Evolutionary conservation across 2,329 filamentous ascomycete genomes (phyloP).

Genomic region (Aspergillus fischeri): DNA sequence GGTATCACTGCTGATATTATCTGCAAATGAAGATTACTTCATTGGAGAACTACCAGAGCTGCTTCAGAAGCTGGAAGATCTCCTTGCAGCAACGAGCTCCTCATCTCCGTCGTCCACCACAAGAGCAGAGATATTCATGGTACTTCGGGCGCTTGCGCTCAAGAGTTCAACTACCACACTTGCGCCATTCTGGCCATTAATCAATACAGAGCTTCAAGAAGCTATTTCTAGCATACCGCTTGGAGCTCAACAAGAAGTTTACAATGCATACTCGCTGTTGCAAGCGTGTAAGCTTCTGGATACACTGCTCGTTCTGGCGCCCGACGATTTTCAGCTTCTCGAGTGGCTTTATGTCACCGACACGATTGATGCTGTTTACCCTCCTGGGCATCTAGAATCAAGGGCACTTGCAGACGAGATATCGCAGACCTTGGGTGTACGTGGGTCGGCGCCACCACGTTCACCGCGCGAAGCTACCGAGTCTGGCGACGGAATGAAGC

Average conservation of each 20-base stretch:
- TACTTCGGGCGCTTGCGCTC: constrained; percentile 76
- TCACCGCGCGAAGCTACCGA: constrained; percentile 27
- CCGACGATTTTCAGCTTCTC: constrained; percentile 96
- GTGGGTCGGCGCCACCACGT: constrained; percentile 24
- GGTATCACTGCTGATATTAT: constrained; percentile 73
- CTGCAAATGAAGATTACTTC: constrained; percentile 73
- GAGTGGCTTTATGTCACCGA: constrained; percentile 98
- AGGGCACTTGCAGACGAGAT: constrained; percentile 80
- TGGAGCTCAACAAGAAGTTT: constrained; percentile 67
- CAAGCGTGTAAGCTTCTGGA: constrained; percentile 95
- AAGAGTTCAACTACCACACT: constrained; percentile 76
- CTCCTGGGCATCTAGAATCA: constrained; percentile 63
- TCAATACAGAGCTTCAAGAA: constrained; percentile 79
- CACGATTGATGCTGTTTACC: constrained; percentile 92
- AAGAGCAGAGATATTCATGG: constrained; percentile 82
- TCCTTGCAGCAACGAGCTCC: constrained; percentile 75
- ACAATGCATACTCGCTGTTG: constrained; percentile 70
- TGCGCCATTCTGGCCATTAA: constrained; percentile 80
- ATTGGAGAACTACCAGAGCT: constrained; percentile 69
- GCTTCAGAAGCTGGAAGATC: constrained; percentile 79
- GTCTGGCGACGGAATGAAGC: constrained; percentile 28
- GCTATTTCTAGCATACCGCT: constrained; percentile 72
- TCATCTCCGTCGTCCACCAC: constrained; percentile 91
- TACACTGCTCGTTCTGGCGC: constrained; percentile 75
- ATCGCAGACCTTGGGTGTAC: constrained; percentile 65